A percentile compares a stretch with the other conserved stretches of the same genome.
Evolutionary conservation across 75 land plant species (phyloP).

Genomic region (Cupressus sempervirens): DNA sequence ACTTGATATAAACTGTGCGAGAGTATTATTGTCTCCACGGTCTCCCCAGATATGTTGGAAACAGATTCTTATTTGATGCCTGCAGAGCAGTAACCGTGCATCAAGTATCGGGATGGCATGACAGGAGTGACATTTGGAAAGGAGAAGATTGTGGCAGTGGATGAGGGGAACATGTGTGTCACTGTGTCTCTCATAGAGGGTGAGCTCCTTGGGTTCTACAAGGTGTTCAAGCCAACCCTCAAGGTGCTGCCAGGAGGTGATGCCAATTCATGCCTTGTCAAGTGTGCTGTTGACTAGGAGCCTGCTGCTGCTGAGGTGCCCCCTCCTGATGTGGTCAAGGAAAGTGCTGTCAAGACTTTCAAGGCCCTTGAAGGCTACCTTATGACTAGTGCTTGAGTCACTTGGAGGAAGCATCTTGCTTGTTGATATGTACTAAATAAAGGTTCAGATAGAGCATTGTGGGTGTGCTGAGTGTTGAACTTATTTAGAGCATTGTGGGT

Average conservation of each 20-base stretch:
- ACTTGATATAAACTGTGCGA: slow-evolving; percentile 17
- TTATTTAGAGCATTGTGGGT: too few species aligned
- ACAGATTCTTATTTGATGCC: neutral
- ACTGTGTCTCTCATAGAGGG: slow-evolving; percentile 50
- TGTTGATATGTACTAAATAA: neutral
- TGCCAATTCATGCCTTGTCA: slow-evolving; percentile 7
- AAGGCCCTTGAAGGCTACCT: slow-evolving; percentile 29
- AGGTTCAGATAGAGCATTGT: neutral
- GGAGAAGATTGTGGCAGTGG: slow-evolving; percentile 49
- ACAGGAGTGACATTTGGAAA: slow-evolving; percentile 24
- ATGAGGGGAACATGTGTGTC: slow-evolving; percentile 33
- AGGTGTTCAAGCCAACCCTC: slow-evolving; percentile 30
- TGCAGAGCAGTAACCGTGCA: slow-evolving; percentile 18
- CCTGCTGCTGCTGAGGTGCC: slow-evolving; percentile 17
- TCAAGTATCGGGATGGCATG: slow-evolving; percentile 47
- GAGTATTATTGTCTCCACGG: slow-evolving; percentile 21
- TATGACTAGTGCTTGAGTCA: slow-evolving; percentile 4
- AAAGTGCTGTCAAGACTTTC: slow-evolving; percentile 23
- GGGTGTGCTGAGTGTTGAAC: too few species aligned
- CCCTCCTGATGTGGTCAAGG: slow-evolving; percentile 16
- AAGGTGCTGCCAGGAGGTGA: slow-evolving; percentile 30
- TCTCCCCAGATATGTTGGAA: slow-evolving; percentile 17
- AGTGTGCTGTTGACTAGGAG: slow-evolving; percentile 28
- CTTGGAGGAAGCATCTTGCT: neutral
- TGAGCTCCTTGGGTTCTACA: slow-evolving; percentile 43